Conservation (phyloP, 2,329 filamentous ascomycete genomes). For the Aspergillus tubingensis region DNA sequence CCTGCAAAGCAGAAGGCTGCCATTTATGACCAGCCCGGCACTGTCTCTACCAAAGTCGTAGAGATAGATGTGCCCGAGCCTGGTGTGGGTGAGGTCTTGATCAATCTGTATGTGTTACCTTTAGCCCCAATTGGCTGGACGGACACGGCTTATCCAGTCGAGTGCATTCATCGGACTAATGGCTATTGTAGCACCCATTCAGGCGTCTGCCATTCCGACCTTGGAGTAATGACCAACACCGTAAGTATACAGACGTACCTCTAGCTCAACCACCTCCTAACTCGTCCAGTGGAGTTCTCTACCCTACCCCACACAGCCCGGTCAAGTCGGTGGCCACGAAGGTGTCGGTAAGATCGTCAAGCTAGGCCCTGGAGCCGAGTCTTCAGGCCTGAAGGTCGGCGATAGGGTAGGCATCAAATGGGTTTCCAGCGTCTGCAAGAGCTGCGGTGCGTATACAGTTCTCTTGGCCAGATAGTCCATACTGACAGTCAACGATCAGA, state of each 20-base stretch:
- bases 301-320: conserved; percentile 59
- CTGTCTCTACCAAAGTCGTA: conserved; percentile 64
- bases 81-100: conserved; percentile 62
- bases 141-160: neutral
- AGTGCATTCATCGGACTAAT: conserved; percentile 3
- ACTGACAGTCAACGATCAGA: conserved; percentile 20
- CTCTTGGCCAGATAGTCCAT: neutral
- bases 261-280: neutral
- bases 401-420: conserved; percentile 72
- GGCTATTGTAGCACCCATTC: conserved; percentile 55
- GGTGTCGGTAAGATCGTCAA: conserved; percentile 67
- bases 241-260: conserved; percentile 18
- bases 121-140: too few relatives aligned
- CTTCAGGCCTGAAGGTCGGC: conserved; percentile 61
- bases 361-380: conserved; percentile 62
- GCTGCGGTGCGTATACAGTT: conserved; percentile 44
- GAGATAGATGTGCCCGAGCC: conserved; percentile 67
- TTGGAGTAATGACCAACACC: conserved; percentile 57
- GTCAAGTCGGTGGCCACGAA: conserved; percentile 70
- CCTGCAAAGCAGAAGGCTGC: conserved; percentile 64
- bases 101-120: conserved; percentile 55
- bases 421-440: conserved; percentile 60
- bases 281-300: conserved; percentile 55
- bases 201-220: conserved; percentile 66
- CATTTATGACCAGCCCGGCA: conserved; percentile 67